Evolutionary conservation across 495 filamentous ascomycete genomes (phyloP).

Genomic region (Aspergillus sparsus): DNA sequence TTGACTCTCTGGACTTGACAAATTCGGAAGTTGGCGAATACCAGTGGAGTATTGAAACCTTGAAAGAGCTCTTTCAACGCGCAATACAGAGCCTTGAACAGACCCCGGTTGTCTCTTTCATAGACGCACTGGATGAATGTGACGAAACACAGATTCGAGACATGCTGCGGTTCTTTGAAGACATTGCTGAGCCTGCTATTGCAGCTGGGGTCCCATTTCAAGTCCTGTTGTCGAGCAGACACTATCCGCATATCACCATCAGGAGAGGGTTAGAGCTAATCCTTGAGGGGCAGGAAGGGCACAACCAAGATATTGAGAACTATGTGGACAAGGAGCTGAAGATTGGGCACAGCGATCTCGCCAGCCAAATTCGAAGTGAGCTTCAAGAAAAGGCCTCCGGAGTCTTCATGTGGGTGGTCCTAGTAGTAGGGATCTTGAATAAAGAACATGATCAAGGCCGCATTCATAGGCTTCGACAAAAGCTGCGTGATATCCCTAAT

Average conservation of each 20-base stretch:
- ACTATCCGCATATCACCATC: constrained; percentile 49
- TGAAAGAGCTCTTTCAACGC: constrained; percentile 24
- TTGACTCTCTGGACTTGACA: neutral
- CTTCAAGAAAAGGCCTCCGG: constrained; percentile 42
- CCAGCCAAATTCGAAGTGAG: constrained; percentile 22
- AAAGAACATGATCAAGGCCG: constrained; percentile 33
- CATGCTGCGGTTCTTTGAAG: constrained; percentile 42
- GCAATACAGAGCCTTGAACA: constrained; percentile 9
- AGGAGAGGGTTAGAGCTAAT: constrained; percentile 29
- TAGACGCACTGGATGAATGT: constrained; percentile 45
- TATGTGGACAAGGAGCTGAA: constrained; percentile 30
- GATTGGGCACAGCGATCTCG: constrained; percentile 16
- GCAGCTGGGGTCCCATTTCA: constrained; percentile 18
- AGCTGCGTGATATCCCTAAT: constrained; percentile 36
- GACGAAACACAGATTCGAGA: constrained; percentile 32
- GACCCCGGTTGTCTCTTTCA: constrained; percentile 26
- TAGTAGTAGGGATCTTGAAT: constrained; percentile 47
- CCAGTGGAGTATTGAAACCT: constrained; percentile 12
- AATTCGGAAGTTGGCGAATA: neutral
- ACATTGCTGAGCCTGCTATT: constrained; percentile 27
- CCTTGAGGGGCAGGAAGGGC: constrained; percentile 31
- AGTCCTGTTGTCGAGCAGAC: constrained; percentile 50
- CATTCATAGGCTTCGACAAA: constrained; percentile 20
- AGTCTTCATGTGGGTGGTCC: constrained; percentile 50
- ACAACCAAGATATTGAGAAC: constrained; percentile 27